phyloP scores from a whole-genome alignment of 2,329 filamentous ascomycete genomes.

The Fonsecaea monophora region DNA sequence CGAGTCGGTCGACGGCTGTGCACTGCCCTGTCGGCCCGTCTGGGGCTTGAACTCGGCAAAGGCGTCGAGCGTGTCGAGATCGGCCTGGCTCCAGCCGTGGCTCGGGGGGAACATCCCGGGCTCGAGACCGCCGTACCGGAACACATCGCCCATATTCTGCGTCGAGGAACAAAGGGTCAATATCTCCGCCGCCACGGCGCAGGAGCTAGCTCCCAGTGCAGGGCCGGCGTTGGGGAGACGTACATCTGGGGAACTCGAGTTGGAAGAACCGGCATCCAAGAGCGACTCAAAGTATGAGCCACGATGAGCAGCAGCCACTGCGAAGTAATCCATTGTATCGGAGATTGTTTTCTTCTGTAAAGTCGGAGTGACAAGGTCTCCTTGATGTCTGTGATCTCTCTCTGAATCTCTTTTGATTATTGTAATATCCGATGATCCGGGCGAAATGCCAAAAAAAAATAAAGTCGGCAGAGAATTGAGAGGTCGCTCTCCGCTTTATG shows the following conservation, averaged over 20 bases:
- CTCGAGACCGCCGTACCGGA: conserved; percentile 8
- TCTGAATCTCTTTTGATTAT: not conserved
- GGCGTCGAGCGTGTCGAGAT: conserved; percentile 6
- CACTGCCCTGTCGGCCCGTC: not conserved
- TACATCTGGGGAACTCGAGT: conserved; percentile 22
- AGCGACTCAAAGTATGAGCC: conserved; percentile 14
- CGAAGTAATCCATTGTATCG: conserved; percentile 17
- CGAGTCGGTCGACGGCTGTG: conserved; percentile 1
- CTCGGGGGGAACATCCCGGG: not conserved
- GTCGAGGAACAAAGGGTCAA: not conserved
- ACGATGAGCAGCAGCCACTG: not conserved
- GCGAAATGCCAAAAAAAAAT: not conserved
- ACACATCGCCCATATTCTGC: conserved; percentile 13
- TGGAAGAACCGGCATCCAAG: conserved; percentile 14
- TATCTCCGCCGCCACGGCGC: not conserved
- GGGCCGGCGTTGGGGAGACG: not conserved
- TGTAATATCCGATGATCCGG: not conserved
- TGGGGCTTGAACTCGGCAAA: conserved; percentile 1
- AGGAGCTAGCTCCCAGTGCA: not conserved
- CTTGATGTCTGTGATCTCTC: not conserved
- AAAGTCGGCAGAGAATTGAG: not conserved
- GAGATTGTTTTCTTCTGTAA: not conserved
- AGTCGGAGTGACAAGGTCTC: not conserved
- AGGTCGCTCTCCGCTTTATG: not conserved
- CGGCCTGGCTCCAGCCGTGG: conserved; percentile 10